Evolutionary conservation across 2,329 filamentous ascomycete species (phyloP).

Genomic region (Ophiosphaerella korrae): DNA sequence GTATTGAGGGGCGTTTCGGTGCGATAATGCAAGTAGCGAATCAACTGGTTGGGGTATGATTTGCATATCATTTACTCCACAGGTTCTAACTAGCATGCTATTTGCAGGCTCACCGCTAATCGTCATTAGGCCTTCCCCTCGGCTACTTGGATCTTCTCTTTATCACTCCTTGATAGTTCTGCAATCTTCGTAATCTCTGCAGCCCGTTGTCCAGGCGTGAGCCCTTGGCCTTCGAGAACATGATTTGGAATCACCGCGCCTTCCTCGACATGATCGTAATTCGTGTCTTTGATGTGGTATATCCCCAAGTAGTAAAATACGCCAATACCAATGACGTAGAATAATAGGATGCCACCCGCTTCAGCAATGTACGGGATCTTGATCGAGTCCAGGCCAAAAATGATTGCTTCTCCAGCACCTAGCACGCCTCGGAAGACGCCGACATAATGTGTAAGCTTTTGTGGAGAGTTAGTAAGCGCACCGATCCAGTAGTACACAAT

Average conservation of each 20-base stretch:
- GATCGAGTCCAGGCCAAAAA: conserved; percentile 39
- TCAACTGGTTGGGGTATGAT: not conserved
- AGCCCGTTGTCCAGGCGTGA: conserved; percentile 21
- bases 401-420: conserved; percentile 38
- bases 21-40: not conserved
- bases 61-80: not conserved
- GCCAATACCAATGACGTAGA: conserved; percentile 33
- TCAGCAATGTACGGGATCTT: conserved; percentile 37
- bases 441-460: conserved; percentile 39
- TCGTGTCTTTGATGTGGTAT: conserved; percentile 37
- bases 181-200: conserved; percentile 8
- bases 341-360: conserved; percentile 35
- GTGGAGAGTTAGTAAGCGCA: conserved; percentile 38
- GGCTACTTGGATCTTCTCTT: not conserved
- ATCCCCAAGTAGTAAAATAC: conserved; percentile 37
- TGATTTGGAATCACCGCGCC: conserved; percentile 36
- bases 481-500: conserved; percentile 42
- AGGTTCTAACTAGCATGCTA: not conserved
- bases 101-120: not conserved
- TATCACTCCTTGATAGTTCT: not conserved
- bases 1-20: not conserved
- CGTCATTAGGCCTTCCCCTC: not conserved
- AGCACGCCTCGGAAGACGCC: conserved; percentile 39
- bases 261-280: conserved; percentile 32
- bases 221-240: conserved; percentile 24